Conservation (phyloP, 106 monocot genomes). For the Posidonia australis region DNA sequence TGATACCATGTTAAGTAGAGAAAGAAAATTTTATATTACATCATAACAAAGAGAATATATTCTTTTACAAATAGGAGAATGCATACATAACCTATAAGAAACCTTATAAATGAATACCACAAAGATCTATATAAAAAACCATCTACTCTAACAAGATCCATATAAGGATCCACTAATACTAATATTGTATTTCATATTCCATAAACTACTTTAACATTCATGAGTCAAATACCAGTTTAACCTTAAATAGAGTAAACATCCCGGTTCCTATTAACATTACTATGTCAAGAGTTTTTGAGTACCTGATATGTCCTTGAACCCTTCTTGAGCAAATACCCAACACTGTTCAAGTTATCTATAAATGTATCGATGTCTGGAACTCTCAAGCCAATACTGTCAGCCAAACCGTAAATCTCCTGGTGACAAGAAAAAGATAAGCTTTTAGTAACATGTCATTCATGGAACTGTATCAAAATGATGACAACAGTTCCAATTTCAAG, state of each 20-base stretch:
- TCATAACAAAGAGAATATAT: too few relatives aligned
- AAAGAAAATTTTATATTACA: too few relatives aligned
- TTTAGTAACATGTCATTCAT: background rate
- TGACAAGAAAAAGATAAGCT: slow-evolving; percentile 6
- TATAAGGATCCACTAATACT: too few relatives aligned
- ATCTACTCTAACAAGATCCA: too few relatives aligned
- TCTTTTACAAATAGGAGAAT: too few relatives aligned
- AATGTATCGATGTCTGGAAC: slow-evolving; percentile 82
- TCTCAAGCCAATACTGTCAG: slow-evolving; percentile 64
- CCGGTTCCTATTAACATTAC: background rate
- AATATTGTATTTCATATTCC: background rate
- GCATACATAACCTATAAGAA: too few relatives aligned
- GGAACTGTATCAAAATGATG: too few relatives aligned
- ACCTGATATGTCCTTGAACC: slow-evolving; percentile 93
- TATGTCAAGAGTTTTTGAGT: background rate
- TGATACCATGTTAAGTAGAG: too few relatives aligned
- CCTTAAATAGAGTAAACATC: background rate
- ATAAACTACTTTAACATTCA: background rate
- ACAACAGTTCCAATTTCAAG: too few relatives aligned
- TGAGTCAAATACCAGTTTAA: background rate
- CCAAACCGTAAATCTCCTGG: slow-evolving; percentile 84
- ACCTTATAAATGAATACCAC: too few relatives aligned
- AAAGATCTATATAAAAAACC: too few relatives aligned
- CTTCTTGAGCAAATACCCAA: slow-evolving; percentile 91
- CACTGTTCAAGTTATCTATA: slow-evolving; percentile 81